A percentile compares a stretch with the other conserved stretches of the same genome.
These are phyloP conservation scores for Neobulgaria alba DNA, from an alignment of 2,329 filamentous ascomycete species.

Conservation along the genomic window DNA sequence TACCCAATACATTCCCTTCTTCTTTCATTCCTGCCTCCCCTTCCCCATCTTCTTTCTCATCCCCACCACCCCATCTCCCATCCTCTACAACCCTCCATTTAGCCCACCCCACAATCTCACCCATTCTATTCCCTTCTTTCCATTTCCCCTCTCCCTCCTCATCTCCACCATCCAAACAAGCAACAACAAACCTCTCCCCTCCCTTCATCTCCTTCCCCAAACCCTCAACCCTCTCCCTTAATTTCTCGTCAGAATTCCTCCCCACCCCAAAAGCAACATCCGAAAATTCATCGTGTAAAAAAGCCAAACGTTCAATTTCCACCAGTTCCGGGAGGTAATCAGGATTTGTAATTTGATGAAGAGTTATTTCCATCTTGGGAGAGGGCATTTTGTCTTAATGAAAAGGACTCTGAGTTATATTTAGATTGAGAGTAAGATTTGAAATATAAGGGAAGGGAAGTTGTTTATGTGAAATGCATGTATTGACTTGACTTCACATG, in stretches of 20 bases:
- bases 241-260: constrained; percentile 2
- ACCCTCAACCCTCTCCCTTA: background rate
- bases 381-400: too few species aligned
- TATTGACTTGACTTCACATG: too few species aligned
- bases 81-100: constrained; percentile 11
- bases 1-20: constrained; percentile 8
- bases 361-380: constrained; percentile 6
- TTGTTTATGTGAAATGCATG: too few species aligned
- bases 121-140: background rate
- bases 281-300: constrained; percentile 11
- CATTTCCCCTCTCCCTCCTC: constrained; percentile 5
- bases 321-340: constrained; percentile 9
- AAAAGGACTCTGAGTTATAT: too few species aligned
- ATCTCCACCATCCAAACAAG: too few species aligned
- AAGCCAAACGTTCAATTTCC: constrained; percentile 8
- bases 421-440: too few species aligned
- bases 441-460: too few species aligned
- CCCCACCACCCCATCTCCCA: constrained; percentile 1
- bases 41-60: constrained; percentile 1
- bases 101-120: constrained; percentile 15
- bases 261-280: constrained; percentile 9
- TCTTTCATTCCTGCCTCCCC: background rate
- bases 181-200: constrained; percentile 5
- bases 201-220: constrained; percentile 1
- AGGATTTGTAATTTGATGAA: constrained; percentile 4